Evolutionary conservation across 768 basidiomycete genomes (phyloP), one percentile per base, ranked within the genome.

Genomic region (Mycena rebaudengoi): DNA sequence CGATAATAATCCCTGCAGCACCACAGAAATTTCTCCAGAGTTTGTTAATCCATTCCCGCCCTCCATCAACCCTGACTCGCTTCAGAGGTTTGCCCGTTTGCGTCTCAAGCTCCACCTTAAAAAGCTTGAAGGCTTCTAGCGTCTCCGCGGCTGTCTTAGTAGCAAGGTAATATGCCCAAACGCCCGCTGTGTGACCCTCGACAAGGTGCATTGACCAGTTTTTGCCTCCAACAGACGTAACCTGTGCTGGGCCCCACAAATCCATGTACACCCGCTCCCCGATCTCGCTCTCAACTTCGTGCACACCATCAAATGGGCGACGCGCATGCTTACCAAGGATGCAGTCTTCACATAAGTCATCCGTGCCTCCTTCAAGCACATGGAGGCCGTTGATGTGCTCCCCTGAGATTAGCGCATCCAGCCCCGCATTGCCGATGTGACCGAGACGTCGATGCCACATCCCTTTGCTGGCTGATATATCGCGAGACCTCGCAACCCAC

Each of bases 391-490:
- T 44, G 40, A 61, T 50, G 32, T 43, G 49, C 41, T 16, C 26
- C 18, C 49, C 39, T 8, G 60, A 18, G 10, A 61, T 29, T 5
- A 52, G 32, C 20, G 18, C 43, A 7, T 52, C 40, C 40, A 52
- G 18, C 4, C 60, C 49, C 16, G 37, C 29, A 20, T 61, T 35
- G 3, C 60, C 49, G 35, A 60, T 41, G 29, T 61, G 60, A 16
- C 49, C 60, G 30, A 61, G 60, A 20, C 60, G 49, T 25, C 60
- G 49, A 44, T 61, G 60, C 60, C 60, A 61, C 30, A 50, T 61
- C 28, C 25, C 49, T 33, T 41, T 52, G 23, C 23, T 32, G 12
- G 32, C 39, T 14, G 60, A 50, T 6, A 26, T 2, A 43, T 55
- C 39, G 8, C 53, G 25, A 4, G 53, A 41, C 4, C 5, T 55